phyloP scores from a whole-genome alignment of 1,284 basidiomycete genomes.

The Fomitopsis betulina region DNA sequence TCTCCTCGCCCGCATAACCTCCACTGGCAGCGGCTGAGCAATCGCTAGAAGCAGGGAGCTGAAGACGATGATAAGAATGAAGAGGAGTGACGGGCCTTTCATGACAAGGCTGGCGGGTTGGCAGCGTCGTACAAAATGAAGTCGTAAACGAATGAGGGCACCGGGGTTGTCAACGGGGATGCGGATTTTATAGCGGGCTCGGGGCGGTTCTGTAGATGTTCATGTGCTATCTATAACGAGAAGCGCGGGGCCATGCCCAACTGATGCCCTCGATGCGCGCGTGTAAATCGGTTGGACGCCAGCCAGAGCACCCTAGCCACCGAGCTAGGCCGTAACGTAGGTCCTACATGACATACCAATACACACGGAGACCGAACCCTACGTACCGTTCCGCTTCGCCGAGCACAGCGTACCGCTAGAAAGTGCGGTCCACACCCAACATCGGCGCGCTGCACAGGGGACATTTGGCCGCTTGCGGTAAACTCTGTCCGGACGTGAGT shows the following conservation, averaged over 20 bases:
- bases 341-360: not conserved
- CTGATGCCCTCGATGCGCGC: not conserved
- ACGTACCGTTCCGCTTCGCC: not conserved
- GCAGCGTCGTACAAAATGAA: not conserved
- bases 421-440: not conserved
- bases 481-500: not conserved
- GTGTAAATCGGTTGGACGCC: not conserved
- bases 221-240: not conserved
- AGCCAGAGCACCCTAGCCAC: not conserved
- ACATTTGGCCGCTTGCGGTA: not conserved
- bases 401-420: not conserved
- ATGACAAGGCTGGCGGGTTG: slow-evolving; percentile 5
- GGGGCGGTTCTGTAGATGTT: not conserved
- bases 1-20: slow-evolving; percentile 14
- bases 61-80: slow-evolving; percentile 15
- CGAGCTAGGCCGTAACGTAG: not conserved
- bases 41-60: slow-evolving; percentile 10
- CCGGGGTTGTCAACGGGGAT: not conserved
- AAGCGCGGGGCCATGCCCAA: not conserved
- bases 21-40: slow-evolving; percentile 13
- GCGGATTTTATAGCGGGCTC: not conserved
- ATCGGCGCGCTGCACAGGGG: not conserved
- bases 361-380: not conserved
- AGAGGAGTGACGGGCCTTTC: slow-evolving; percentile 16
- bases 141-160: not conserved